Evolutionary conservation across 768 basidiomycete species (phyloP), one percentile per base, ranked within the genome.

Genomic region (Astraeus odoratus): DNA sequence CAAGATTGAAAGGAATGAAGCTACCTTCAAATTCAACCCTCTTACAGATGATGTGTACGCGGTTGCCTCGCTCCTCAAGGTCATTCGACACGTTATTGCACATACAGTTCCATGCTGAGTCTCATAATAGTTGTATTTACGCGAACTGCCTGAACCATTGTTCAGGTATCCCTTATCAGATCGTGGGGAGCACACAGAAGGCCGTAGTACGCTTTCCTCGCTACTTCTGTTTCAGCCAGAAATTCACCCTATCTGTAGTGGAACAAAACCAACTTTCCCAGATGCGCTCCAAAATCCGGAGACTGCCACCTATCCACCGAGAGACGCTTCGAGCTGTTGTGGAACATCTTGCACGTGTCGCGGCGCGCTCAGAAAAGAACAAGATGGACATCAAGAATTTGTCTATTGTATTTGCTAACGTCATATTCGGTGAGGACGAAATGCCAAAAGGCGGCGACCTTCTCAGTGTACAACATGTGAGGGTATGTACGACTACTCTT

Each of bases 321-420:
- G 83, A 85, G 5, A 89, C 89, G 0, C 73, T 95, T 49, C 86
- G 79, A 52, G 78, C 81, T 8, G 58, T 94, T 22, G 63, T 94
- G 16, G 92, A 94, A 51, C 93, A 95, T 61, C 76, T 96, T 15
- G 70, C 82, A 3, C 75, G 83, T 12, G 80, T 96, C 12, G 76
- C 80, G 3, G 67, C 80, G 4, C 70, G 71, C 27, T 71, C 73
- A 18, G 80, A 83, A 22, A 81, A 76, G 59, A 96, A 94, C 60
- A 95, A 94, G 65, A 96, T 96, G 93, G 93, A 92, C 55, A 72
- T 83, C 3, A 91, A 84, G 70, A 96, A 95, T 58, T 69, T 96
- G 19, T 88, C 91, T 3, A 93, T 96, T 38, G 83, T 93, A 3
- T 94, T 95, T 66, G 85, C 86, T 16, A 73, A 81, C 8, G 89